Conservation (phyloP, 2,329 filamentous ascomycete species). For the Nigrograna mackinnonii region DNA sequence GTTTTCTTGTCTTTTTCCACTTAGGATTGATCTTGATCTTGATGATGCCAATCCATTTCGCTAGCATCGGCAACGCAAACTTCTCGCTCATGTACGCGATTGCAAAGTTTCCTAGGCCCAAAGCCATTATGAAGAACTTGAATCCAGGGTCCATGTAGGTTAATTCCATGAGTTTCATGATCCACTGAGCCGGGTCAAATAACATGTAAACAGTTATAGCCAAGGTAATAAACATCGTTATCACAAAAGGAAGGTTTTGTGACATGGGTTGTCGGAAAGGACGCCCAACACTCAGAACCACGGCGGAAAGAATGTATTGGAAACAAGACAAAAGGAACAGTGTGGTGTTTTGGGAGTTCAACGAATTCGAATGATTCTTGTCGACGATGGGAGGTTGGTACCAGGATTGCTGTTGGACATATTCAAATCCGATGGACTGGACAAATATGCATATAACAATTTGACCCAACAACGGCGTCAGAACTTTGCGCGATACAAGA, state of each 20-base stretch:
- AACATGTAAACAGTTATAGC: conserved; percentile 79
- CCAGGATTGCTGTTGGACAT: conserved; percentile 81
- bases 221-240: conserved; percentile 72
- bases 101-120: conserved; percentile 72
- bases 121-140: conserved; percentile 69
- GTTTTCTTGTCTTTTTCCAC: conserved; percentile 76
- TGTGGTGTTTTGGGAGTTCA: conserved; percentile 91
- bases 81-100: conserved; percentile 74
- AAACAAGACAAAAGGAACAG: conserved; percentile 91
- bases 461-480: conserved; percentile 86
- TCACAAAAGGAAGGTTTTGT: conserved; percentile 83
- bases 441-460: conserved; percentile 79
- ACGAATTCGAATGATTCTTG: conserved; percentile 78
- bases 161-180: conserved; percentile 80
- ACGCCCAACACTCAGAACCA: conserved; percentile 87
- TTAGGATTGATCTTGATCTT: conserved; percentile 61
- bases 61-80: conserved; percentile 69
- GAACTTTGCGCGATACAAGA: conserved; percentile 88
- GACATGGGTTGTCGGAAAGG: conserved; percentile 83
- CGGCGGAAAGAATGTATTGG: conserved; percentile 88
- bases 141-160: conserved; percentile 76
- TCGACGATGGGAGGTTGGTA: conserved; percentile 79
- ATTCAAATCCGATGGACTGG: conserved; percentile 74
- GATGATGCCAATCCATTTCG: conserved; percentile 66
- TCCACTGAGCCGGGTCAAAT: conserved; percentile 69